A percentile compares a stretch with the other conserved stretches of the same genome.
phyloP scores from a whole-genome alignment of 768 basidiomycete species.

The Mycena chlorophos region DNA sequence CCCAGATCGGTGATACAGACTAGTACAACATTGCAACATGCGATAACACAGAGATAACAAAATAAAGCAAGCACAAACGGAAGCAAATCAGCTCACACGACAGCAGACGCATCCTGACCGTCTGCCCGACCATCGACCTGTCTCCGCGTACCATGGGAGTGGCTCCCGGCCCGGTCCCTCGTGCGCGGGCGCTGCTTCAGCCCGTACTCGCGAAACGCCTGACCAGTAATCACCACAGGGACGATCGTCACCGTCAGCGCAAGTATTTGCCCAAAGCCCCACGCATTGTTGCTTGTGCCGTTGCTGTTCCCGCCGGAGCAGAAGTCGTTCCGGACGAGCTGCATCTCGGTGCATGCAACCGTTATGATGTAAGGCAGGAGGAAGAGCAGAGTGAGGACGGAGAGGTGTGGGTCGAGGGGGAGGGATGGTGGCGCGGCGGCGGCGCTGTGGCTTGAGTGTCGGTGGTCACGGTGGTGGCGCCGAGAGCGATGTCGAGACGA shows the following conservation, averaged over 20 bases:
- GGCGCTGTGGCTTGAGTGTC: not conserved
- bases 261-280: constrained; percentile 31
- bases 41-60: too few species aligned
- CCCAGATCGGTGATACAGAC: too few species aligned
- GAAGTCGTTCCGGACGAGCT: constrained; percentile 21
- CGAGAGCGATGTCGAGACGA: not conserved
- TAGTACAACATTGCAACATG: too few species aligned
- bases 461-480: not conserved
- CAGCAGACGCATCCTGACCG: too few species aligned
- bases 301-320: constrained; percentile 7
- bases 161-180: not conserved
- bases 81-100: not conserved
- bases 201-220: constrained; percentile 17
- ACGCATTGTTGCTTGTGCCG: too few species aligned
- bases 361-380: constrained; percentile 9
- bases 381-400: constrained; percentile 7
- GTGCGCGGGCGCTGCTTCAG: constrained; percentile 12
- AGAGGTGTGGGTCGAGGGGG: constrained; percentile 12
- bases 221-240: constrained; percentile 11
- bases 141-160: too few species aligned
- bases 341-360: constrained; percentile 21
- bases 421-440: constrained; percentile 11
- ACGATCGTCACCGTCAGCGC: constrained; percentile 13
- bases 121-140: too few species aligned
- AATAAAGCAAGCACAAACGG: too few species aligned